phyloP scores from a whole-genome alignment of 2,329 filamentous ascomycete genomes.

The Diaporthe sp. region DNA sequence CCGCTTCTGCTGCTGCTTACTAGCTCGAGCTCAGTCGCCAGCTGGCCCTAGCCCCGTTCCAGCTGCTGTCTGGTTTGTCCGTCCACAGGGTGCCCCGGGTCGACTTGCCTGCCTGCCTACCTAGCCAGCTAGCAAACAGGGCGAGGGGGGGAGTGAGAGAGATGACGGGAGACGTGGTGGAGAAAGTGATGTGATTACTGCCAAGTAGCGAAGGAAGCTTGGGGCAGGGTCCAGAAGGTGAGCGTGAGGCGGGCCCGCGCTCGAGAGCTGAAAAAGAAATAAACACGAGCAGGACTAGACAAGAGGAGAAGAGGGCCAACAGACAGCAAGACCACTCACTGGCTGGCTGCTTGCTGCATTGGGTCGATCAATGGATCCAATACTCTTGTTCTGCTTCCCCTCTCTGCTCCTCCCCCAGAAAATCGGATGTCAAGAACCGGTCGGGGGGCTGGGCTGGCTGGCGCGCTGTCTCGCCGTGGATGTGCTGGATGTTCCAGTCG shows the following conservation, averaged over 20 bases:
- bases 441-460: background rate
- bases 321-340: too few relatives aligned
- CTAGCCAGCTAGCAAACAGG: background rate
- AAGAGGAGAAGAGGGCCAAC: background rate
- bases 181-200: slow-evolving; percentile 16
- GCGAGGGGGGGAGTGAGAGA: background rate
- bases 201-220: slow-evolving; percentile 23
- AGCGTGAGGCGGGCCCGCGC: background rate
- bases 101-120: background rate
- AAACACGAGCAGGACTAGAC: background rate
- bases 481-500: background rate
- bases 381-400: background rate
- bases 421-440: background rate
- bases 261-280: slow-evolving; percentile 9
- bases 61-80: background rate
- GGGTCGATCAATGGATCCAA: background rate
- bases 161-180: background rate
- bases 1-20: background rate
- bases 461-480: background rate
- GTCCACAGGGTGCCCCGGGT: background rate
- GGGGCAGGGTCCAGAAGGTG: background rate
- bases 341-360: too few relatives aligned
- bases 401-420: background rate
- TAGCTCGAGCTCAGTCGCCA: slow-evolving; percentile 22
- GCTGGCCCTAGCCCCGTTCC: slow-evolving; percentile 16